Evolutionary conservation across 345 rosid genomes (phyloP), one percentile per base, ranked within the genome.

Genomic region (Combretum micranthum): DNA sequence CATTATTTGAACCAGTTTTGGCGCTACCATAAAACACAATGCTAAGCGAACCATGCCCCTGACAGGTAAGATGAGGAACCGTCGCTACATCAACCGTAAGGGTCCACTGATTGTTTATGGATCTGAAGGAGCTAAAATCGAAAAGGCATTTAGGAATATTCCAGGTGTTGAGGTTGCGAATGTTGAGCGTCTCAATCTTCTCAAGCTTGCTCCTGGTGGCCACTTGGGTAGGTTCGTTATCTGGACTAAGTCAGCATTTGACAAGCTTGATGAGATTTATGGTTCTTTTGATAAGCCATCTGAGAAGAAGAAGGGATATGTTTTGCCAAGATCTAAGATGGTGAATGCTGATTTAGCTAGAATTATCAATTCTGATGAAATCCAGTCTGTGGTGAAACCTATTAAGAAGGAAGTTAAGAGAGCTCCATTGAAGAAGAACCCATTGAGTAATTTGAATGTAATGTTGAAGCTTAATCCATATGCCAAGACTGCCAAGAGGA

Each of bases 181-280:
- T 42, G 95, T 89, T 1, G 95, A 89, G 59, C 75, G 99, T 55
- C 80, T 93, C 39, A 89, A 82, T 49, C 70, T 93, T 52, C 63
- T 89, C 74, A 93, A 87, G 69, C 72, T 93, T 4, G 97, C 99
- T 19, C 99, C 99, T 7, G 99, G 99, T 65, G 99, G 99, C 15
- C 99, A 93, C 61, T 79, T 93, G 2, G 99, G 99, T 15, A 64
- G 99, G 57, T 87, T 93, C 58, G 85, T 93, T 18, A 82, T 93
- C 53, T 93, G 99, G 99, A 90, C 99, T 9, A 89, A 85, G 56
- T 80, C 92, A 2, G 99, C 97, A n/a, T 79, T 89, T 12, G 99
- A 93, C 72, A 93, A 85, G 80, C 84, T 93, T 10, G 99, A 93
- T 26, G 74, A 89, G 4, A 82, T 93, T 53, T 93, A 85, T 17